Evolutionary conservation across 495 filamentous ascomycete species (phyloP).

Genomic region (Evernia prunastri): DNA sequence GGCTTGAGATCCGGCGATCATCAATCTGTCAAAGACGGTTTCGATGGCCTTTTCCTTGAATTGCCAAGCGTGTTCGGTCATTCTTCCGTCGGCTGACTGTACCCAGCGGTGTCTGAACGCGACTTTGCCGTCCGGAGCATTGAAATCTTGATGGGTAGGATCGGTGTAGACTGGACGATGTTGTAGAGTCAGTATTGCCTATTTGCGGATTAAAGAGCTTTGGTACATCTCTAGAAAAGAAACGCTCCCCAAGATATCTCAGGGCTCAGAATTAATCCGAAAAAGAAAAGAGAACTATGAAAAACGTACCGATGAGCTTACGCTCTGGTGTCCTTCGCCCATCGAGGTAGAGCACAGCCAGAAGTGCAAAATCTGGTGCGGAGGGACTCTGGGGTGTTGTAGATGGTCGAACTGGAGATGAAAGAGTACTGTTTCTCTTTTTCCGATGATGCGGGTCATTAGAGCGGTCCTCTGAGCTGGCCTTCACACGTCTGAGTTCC

Average conservation of each 20-base stretch:
- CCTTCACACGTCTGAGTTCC: neutral
- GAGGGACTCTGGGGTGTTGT: neutral
- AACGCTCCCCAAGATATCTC: too few relatives aligned
- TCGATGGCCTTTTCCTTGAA: constrained; percentile 33
- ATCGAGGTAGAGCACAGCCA: constrained; percentile 31
- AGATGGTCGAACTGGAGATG: neutral
- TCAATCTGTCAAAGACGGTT: constrained; percentile 26
- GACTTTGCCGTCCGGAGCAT: constrained; percentile 18
- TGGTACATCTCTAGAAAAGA: too few relatives aligned
- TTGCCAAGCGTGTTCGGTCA: constrained; percentile 26
- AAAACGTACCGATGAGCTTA: constrained; percentile 8
- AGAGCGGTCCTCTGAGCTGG: neutral
- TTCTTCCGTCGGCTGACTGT: constrained; percentile 21
- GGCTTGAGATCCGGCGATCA: constrained; percentile 12
- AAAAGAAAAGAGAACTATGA: too few relatives aligned
- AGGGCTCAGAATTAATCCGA: too few relatives aligned
- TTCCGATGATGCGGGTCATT: neutral
- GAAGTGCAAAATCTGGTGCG: constrained; percentile 24
- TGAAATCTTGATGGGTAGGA: constrained; percentile 19
- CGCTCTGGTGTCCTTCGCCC: constrained; percentile 26
- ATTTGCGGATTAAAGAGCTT: too few relatives aligned
- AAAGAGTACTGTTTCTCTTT: neutral
- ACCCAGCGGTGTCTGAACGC: constrained; percentile 20
- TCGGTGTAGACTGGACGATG: constrained; percentile 25
- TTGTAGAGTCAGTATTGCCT: too few relatives aligned